Base-by-base conservation (phyloP, 1,139 yeast genomes). In the Pichia sp. region DNA sequence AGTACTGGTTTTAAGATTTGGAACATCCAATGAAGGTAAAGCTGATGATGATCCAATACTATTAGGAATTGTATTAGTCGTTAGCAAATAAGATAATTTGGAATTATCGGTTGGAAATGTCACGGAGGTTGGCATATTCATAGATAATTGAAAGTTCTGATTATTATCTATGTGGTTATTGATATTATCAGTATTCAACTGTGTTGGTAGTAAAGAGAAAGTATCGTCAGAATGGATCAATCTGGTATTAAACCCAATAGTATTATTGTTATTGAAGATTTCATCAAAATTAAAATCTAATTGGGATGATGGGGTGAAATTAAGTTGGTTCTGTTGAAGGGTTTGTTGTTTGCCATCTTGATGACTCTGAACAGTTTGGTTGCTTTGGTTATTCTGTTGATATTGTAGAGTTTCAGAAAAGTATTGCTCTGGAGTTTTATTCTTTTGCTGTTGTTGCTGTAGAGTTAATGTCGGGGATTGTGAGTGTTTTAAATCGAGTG, bases 161-260 rank as follows among this genome's bases (percentile, higher is more conserved):
- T 16, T 32, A 18, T 32, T 18, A 32, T 32, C 22, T 6, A 4
- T 11, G 16, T 11, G 11, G 13, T 30, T n/a, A 25, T 12, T 39
- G 3, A 13, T 3, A 39, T 25, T 39, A 20, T 41, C 43, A 41
- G 38, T 22, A 35, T 7, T 35, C 13, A 35, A 26, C 16, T 11
- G 8, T 3, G 18, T 30, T 12, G 53, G 46, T 12, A 46, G 18
- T 9, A 51, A 47, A 15, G 44, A 39, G 13, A 39, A 44, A 3
- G 59, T 45, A 47, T 65, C 68, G 44, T 62, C 67, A 0, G 67
- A 59, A 37, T 65, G 68, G 41, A 65, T 63, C 38, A 65, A 50
- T 37, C 63, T 56, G 1, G 68, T 65, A 41, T 59, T 65, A 49
- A 65, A 65, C 11, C 68, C 68, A 35, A 65, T 49, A 11, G 57